Conservation (phyloP, 2,329 filamentous ascomycete species). For the Plectosphaerella cucumerina region DNA sequence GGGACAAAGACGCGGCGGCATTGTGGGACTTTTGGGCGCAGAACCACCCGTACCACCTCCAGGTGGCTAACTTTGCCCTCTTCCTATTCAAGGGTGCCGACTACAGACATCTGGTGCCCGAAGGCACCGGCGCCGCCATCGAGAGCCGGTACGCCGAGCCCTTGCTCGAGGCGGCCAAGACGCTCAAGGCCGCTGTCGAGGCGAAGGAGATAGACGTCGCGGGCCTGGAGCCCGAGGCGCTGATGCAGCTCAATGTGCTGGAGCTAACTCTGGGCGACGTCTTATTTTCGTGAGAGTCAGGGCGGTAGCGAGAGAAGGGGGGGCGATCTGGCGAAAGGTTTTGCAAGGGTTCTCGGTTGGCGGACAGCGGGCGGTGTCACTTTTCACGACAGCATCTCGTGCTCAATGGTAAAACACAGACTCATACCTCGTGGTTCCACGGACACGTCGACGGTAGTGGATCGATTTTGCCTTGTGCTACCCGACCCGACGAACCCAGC, state of each 20-base stretch:
- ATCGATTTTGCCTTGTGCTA: not conserved
- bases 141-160: constrained; percentile 56
- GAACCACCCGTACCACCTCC: constrained; percentile 51
- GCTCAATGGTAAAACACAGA: not conserved
- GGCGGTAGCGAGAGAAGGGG: not conserved
- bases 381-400: constrained; percentile 6
- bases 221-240: constrained; percentile 19
- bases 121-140: constrained; percentile 52
- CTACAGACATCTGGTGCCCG: constrained; percentile 46
- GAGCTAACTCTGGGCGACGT: constrained; percentile 36
- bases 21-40: constrained; percentile 45
- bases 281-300: constrained; percentile 29
- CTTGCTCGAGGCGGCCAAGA: constrained; percentile 38
- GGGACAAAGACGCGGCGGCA: constrained; percentile 33
- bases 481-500: not conserved
- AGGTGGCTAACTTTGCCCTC: constrained; percentile 57
- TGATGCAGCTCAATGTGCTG: constrained; percentile 37
- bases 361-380: no score
- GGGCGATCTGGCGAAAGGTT: no score
- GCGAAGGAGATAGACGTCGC: constrained; percentile 24
- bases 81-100: constrained; percentile 45
- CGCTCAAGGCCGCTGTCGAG: constrained; percentile 24
- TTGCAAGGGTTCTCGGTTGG: no score
- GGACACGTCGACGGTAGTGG: not conserved
- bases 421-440: not conserved